Conservation (phyloP, 2,329 filamentous ascomycete genomes). For the Sporothrix luriei region DNA sequence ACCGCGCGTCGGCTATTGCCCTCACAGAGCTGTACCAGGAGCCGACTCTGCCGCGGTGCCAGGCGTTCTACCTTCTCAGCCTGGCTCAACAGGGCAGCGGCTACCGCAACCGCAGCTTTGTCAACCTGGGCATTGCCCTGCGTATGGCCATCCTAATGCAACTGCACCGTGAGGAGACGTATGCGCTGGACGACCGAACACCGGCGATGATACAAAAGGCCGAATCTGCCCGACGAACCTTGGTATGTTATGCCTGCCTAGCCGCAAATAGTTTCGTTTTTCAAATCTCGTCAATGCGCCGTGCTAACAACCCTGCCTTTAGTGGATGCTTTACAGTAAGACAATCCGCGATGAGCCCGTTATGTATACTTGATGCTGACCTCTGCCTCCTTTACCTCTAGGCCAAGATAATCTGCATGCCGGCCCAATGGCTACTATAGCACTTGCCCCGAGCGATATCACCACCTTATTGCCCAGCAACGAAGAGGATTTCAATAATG, state of each 20-base stretch:
- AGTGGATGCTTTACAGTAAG: conserved; percentile 60
- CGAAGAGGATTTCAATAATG: conserved; percentile 55
- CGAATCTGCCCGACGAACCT: conserved; percentile 59
- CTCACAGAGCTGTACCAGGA: conserved; percentile 55
- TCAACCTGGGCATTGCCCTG: conserved; percentile 60
- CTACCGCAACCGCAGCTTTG: conserved; percentile 56
- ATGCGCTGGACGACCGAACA: conserved; percentile 48
- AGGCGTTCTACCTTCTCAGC: conserved; percentile 61
- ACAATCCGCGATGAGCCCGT: background rate
- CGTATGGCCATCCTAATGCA: conserved; percentile 59
- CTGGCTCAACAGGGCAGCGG: conserved; percentile 62
- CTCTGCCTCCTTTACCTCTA: conserved; percentile 30
- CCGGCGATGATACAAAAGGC: conserved; percentile 52
- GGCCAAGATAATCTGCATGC: conserved; percentile 61
- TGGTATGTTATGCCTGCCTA: conserved; percentile 46
- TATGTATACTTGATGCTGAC: background rate
- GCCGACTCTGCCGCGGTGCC: conserved; percentile 58
- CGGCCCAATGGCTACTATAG: conserved; percentile 54
- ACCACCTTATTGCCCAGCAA: conserved; percentile 57
- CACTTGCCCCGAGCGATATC: conserved; percentile 56
- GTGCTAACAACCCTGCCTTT: background rate
- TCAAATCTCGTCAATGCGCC: background rate
- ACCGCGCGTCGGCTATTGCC: conserved; percentile 53
- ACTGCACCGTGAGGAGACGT: conserved; percentile 60
- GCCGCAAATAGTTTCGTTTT: background rate